Conservation (phyloP, 176 grass and related monocot species). For the Cenchrus americanus region DNA sequence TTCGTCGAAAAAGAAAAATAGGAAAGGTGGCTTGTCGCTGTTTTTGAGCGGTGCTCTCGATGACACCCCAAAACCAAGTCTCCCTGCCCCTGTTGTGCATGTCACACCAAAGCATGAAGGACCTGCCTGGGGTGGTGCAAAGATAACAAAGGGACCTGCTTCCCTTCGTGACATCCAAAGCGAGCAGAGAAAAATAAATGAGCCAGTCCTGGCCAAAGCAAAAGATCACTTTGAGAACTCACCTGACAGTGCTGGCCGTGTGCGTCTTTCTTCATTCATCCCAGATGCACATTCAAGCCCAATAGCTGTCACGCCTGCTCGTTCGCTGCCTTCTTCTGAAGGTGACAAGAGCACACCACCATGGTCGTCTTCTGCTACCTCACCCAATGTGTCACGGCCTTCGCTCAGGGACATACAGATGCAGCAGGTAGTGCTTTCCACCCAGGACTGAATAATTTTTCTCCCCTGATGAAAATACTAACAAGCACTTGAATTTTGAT, state of each 20-base stretch:
- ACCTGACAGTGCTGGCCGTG: conserved; percentile 47
- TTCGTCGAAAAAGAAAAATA: conserved; percentile 89
- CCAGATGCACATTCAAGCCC: conserved; percentile 57
- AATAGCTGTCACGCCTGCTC: conserved; percentile 55
- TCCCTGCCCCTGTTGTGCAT: conserved; percentile 44
- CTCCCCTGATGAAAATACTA: not conserved
- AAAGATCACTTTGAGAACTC: conserved; percentile 53
- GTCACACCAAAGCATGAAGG: conserved; percentile 73
- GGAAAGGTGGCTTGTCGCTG: conserved; percentile 89
- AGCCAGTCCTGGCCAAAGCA: conserved; percentile 39
- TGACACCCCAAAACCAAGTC: conserved; percentile 67
- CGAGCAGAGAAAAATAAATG: conserved; percentile 78
- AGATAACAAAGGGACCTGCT: conserved; percentile 66
- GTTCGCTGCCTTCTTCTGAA: conserved; percentile 53
- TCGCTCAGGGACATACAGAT: conserved; percentile 97
- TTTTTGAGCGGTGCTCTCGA: conserved; percentile 98
- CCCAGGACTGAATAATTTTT: not conserved
- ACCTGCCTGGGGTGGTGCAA: conserved; percentile 92
- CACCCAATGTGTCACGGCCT: conserved; percentile 65
- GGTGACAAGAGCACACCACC: conserved; percentile 78
- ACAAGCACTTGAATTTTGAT: not conserved
- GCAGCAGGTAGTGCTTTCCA: conserved; percentile 71
- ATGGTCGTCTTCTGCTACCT: conserved; percentile 78
- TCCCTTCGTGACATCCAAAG: conserved; percentile 92
- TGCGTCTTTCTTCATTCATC: conserved; percentile 76